phyloP scores from a whole-genome alignment of 2,329 filamentous ascomycete species.

The Fusarium sp. region DNA sequence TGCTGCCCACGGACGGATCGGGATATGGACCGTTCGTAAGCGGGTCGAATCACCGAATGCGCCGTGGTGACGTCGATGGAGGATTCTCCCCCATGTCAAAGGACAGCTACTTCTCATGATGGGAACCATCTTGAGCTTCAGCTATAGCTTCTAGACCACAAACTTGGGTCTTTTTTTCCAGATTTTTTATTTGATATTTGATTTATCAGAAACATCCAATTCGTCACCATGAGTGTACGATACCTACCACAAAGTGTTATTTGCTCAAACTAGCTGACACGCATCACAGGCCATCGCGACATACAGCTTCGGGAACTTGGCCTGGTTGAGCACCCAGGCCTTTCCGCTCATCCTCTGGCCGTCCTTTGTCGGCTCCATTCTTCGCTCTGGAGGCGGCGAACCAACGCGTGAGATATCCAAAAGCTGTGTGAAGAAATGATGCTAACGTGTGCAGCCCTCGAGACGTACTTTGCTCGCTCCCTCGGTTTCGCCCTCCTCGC shows the following conservation, averaged over 20 bases:
- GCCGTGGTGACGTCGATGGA: constrained; percentile 23
- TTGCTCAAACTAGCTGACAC: constrained; percentile 9
- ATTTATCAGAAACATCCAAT: background rate
- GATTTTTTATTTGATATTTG: background rate
- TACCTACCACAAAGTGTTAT: background rate
- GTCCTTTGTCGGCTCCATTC: constrained; percentile 59
- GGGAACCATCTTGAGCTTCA: constrained; percentile 4
- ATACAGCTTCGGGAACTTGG: constrained; percentile 64
- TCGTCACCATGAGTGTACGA: constrained; percentile 36
- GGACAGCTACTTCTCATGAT: background rate
- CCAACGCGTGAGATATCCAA: constrained; percentile 46
- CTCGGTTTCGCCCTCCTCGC: constrained; percentile 76
- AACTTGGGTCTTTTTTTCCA: background rate
- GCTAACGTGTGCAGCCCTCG: constrained; percentile 58
- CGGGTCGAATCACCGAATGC: background rate
- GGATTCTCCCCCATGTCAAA: background rate
- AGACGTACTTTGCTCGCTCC: constrained; percentile 79
- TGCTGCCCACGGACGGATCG: background rate
- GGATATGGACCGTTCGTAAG: background rate
- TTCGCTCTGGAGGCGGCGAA: constrained; percentile 50
- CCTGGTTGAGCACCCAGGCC: constrained; percentile 63
- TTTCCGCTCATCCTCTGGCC: constrained; percentile 62
- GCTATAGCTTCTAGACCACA: background rate
- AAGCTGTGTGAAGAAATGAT: background rate
- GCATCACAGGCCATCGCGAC: constrained; percentile 58